Evolutionary conservation across 2,329 filamentous ascomycete genomes (phyloP), one percentile per base, ranked within the genome.

Genomic region (Phialophora expanda): DNA sequence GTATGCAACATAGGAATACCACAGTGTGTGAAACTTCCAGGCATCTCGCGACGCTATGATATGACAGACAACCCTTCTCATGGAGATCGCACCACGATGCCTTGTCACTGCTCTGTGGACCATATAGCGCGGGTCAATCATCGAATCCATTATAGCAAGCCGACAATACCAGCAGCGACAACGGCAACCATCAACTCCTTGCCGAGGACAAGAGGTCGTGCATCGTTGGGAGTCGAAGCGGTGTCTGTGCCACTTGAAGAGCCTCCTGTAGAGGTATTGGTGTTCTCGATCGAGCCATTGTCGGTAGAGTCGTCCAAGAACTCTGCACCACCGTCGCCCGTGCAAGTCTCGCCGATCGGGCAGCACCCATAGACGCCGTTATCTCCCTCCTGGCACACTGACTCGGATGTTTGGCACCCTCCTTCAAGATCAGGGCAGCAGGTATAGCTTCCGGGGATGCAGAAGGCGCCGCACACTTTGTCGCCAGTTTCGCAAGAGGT

Each of bases 351-450:
- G 12, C 68, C 70, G 14, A 38, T 60, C 0, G 66, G 64, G 56
- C 70, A 71, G 61, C 70, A 71, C 41, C 70, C 70, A 28, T 71
- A 71, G 22, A 66, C 65, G 24, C 51, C 57, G 28, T 71, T 71
- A 22, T 70, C 66, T 34, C 70, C 70, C 14, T 53, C 53, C 55
- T 66, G 62, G 62, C 70, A 71, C 1, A 59, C 62, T 11, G 58
- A 61, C n/a, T 58, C 54, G 24, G 56, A 51, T 17, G 63, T 50
- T 4, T 61, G n/a, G 56, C 70, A 71, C 38, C 70, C 70, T 26
- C 70, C 70, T 26, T 66, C 66, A 5, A 65, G 59, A 44, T 70
- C 68, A 5, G 70, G 70, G 53, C 70, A 71, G 66, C 70, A 71
- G 4, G 70, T 71, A 38, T 71, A 70, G 59, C 48, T 41, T 48